Percentiles rank a stretch among this genome's conserved stretches.
These are phyloP conservation scores for Agrocybe praecox DNA, from an alignment of 768 basidiomycete species.

Conservation along the genomic window DNA sequence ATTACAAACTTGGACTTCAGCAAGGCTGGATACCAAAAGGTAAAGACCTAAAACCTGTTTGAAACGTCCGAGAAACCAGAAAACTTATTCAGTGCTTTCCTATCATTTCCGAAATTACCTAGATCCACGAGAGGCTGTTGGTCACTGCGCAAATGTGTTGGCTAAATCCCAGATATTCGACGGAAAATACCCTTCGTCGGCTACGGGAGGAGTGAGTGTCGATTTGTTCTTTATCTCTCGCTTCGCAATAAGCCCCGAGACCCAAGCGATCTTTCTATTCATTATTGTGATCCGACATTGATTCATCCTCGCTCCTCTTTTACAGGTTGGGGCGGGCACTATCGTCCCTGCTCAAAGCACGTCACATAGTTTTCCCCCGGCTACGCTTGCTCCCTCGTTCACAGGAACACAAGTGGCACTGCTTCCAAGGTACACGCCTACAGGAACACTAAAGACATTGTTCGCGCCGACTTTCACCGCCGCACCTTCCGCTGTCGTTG, in stretches of 20 bases:
- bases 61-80: not conserved
- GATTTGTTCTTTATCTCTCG: not conserved
- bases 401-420: conserved; percentile 52
- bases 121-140: conserved; percentile 51
- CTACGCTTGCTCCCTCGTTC: conserved; percentile 53
- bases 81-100: not conserved
- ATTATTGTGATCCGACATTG: conserved; percentile 8
- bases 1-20: conserved; percentile 84
- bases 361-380: conserved; percentile 65
- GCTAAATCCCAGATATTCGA: conserved; percentile 46
- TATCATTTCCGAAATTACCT: not conserved
- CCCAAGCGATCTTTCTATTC: not conserved
- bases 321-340: conserved; percentile 56
- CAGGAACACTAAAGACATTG: conserved; percentile 64
- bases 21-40: conserved; percentile 88
- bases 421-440: conserved; percentile 74
- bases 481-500: conserved; percentile 54
- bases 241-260: not conserved
- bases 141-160: conserved; percentile 42
- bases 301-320: conserved; percentile 3
- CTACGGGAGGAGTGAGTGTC: conserved; percentile 62
- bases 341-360: conserved; percentile 54
- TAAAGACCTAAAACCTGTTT: conserved; percentile 27
- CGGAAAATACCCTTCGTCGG: conserved; percentile 60
- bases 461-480: conserved; percentile 64